These are phyloP conservation scores for Mallotus repandus DNA, from an alignment of 441 rosid species.

Conservation along the genomic window DNA sequence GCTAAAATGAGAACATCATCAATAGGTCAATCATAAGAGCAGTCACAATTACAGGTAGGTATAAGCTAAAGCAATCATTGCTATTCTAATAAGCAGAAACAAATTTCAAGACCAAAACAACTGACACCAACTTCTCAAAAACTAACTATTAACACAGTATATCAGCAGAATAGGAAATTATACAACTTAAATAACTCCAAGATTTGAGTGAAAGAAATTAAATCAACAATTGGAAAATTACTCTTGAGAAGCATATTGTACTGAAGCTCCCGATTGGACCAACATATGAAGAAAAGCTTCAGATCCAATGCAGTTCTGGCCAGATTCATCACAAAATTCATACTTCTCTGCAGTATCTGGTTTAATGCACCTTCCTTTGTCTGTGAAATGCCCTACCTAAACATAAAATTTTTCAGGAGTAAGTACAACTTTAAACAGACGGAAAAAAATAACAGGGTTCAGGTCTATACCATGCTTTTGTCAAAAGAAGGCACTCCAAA, in stretches of 20 bases:
- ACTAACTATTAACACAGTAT: neutral
- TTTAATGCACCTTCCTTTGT: constrained; percentile 41
- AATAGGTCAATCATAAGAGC: neutral
- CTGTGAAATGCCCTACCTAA: constrained; percentile 47
- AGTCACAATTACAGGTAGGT: neutral
- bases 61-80: neutral
- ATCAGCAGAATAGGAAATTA: constrained; percentile 13
- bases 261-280: constrained; percentile 68
- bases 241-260: constrained; percentile 60
- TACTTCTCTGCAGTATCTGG: constrained; percentile 61
- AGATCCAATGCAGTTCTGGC: constrained; percentile 49
- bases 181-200: neutral
- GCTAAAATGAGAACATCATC: neutral
- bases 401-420: constrained; percentile 15
- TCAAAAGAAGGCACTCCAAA: constrained; percentile 56
- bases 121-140: constrained; percentile 1
- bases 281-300: constrained; percentile 58
- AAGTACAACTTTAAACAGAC: constrained; percentile 17
- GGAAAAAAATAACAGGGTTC: constrained; percentile 13
- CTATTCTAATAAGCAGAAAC: neutral
- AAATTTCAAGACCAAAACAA: neutral
- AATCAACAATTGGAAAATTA: constrained; percentile 32
- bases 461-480: constrained; percentile 47
- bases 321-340: constrained; percentile 55
- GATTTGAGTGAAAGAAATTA: neutral